Evolutionary conservation across 2,329 filamentous ascomycete species (phyloP).

Genomic region (Colletotrichum spaethianum): DNA sequence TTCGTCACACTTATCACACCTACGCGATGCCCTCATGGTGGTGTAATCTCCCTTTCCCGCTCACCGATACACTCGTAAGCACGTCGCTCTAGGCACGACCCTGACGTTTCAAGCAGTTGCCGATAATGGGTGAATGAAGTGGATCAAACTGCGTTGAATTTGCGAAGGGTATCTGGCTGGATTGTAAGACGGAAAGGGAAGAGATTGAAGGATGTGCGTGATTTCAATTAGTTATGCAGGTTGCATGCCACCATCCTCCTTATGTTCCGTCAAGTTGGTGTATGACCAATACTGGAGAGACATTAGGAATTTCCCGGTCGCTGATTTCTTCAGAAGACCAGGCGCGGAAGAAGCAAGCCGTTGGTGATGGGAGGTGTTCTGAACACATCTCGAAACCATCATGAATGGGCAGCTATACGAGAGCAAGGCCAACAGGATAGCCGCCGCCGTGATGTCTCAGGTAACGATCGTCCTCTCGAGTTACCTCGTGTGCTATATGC

Average conservation of each 20-base stretch:
- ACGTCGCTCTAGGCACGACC: constrained; percentile 17
- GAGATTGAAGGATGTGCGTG: background rate
- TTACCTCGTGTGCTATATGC: too few species aligned
- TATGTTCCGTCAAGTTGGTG: background rate
- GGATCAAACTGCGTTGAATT: background rate
- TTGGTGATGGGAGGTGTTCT: background rate
- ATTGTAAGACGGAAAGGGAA: background rate
- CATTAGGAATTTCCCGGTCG: background rate
- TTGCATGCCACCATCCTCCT: constrained; percentile 3
- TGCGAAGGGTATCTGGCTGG: background rate
- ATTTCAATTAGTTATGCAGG: background rate
- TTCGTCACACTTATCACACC: constrained; percentile 31
- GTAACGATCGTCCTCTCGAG: background rate
- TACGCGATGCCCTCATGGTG: background rate
- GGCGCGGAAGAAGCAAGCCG: too few species aligned
- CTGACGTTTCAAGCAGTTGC: background rate
- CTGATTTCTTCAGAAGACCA: background rate
- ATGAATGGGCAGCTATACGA: background rate
- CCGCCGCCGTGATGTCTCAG: background rate
- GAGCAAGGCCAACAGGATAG: too few species aligned
- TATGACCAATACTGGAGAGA: background rate
- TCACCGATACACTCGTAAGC: background rate
- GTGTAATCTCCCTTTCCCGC: constrained; percentile 22
- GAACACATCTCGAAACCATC: background rate
- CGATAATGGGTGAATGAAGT: background rate